Evolutionary conservation across 345 rosid genomes (phyloP), one percentile per base, ranked within the genome.

Genomic region (Corchorus olitorius): DNA sequence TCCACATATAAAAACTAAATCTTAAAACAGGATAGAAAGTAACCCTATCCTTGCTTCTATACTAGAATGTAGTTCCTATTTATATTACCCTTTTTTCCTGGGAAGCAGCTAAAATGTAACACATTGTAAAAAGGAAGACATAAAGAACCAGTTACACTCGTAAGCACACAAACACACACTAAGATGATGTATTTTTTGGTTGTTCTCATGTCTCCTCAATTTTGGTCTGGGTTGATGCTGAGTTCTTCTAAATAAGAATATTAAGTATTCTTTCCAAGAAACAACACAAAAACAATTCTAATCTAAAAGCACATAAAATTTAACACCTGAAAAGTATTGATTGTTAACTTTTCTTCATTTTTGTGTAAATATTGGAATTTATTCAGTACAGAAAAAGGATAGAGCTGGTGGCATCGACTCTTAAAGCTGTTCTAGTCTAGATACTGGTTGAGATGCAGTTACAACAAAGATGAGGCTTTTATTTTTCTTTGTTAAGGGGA

Each of bases 1-100:
- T 91, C 79, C 83, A 86, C 84, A 85, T 81, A 62, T 50, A 87
- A 86, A 86, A 83, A 76, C 85, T 81, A 75, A 52, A 76, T 79
- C 84, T 85, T 85, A 82, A 75, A 55, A 65, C 27, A 74, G 66
- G 62, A 54, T 15, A 67, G 37, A 83, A 80, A 66, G 78, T 48
- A 65, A n/a, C 79, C 75, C n/a, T 50, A 35, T 33, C 4, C 0
- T 50, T 48, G 16, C 12, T 64, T 39, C 35, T 63, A 45, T 5
- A 16, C 54, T 19, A 6, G 6, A 56, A 41, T 72, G 35, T 58
- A n/a, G 49, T 60, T 41, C 71, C 16, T 20, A 56, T 63, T 13
- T 76, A 39, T 39, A 39, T 39, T 39, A 27, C 27, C 37, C 4
- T 1, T 15, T 43, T 43, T 1, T 55, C 50, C 72, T 1, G 0